Evolutionary conservation across 768 basidiomycete genomes (phyloP).

Genomic region (Leccinum disarticulatum): DNA sequence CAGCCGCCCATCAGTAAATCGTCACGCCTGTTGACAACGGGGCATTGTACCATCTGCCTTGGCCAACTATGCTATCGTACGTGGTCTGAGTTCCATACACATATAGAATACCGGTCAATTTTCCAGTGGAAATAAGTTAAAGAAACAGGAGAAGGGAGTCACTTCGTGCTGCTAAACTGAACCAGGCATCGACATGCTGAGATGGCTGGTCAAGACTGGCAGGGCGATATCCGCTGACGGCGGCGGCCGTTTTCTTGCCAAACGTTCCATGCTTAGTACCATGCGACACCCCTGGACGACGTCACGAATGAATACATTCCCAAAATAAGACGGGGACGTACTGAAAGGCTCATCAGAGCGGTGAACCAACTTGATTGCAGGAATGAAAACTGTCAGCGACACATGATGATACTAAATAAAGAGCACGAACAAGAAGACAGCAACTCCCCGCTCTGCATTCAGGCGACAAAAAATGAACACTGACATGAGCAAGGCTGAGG

Average conservation of each 20-base stretch:
- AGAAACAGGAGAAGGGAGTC: background rate
- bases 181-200: background rate
- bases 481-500: constrained; percentile 4
- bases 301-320: background rate
- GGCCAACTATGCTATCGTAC: background rate
- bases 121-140: background rate
- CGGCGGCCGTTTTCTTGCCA: constrained; percentile 7
- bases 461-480: background rate
- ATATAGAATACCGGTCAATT: background rate
- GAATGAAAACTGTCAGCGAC: constrained; percentile 2
- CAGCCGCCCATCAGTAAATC: too few species aligned
- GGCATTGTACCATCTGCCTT: background rate
- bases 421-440: constrained; percentile 14
- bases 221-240: background rate
- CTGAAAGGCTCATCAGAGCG: constrained; percentile 11
- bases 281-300: constrained; percentile 24
- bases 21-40: too few species aligned
- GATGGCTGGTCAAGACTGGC: constrained; percentile 10
- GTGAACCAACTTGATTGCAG: constrained; percentile 15
- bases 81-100: background rate
- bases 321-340: constrained; percentile 3
- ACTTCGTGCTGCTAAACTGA: background rate
- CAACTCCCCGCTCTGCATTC: constrained; percentile 3
- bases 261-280: constrained; percentile 25
- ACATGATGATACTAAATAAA: background rate